phyloP scores from a whole-genome alignment of 768 basidiomycete genomes.

The Boletus patriciae region DNA sequence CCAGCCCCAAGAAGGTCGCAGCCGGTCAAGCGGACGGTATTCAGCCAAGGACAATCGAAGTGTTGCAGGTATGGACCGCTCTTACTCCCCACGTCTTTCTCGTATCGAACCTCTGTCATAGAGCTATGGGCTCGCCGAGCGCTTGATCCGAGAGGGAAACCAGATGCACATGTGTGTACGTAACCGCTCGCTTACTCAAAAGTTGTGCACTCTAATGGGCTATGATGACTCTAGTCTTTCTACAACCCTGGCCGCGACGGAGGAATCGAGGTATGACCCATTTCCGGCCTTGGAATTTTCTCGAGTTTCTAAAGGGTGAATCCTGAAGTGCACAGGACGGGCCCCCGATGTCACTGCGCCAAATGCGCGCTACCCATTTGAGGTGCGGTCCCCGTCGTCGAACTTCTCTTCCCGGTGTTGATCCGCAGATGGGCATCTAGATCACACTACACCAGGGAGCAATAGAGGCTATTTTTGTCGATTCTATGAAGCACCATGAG shows the following conservation, averaged over 20 bases:
- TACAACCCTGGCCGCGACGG: conserved; percentile 65
- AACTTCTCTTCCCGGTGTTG: background rate
- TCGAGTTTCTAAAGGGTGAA: background rate
- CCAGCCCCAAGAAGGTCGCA: conserved; percentile 41
- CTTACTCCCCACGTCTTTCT: background rate
- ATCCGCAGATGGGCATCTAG: conserved; percentile 12
- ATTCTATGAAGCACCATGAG: conserved; percentile 35
- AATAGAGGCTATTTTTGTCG: conserved; percentile 43
- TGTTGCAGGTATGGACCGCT: conserved; percentile 42
- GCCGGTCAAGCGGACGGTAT: conserved; percentile 59
- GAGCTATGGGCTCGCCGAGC: conserved; percentile 78
- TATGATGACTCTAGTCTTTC: conserved; percentile 51
- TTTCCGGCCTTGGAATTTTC: background rate
- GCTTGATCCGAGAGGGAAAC: conserved; percentile 59
- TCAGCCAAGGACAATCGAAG: conserved; percentile 54
- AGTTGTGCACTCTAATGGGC: background rate
- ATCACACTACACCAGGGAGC: conserved; percentile 42
- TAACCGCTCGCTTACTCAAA: background rate
- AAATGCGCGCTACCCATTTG: conserved; percentile 69
- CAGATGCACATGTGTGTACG: conserved; percentile 70
- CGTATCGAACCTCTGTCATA: conserved; percentile 23
- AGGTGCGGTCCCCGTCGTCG: conserved; percentile 39
- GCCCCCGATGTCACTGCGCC: conserved; percentile 61
- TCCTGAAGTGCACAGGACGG: conserved; percentile 56
- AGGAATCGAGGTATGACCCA: conserved; percentile 54